Conservation (phyloP, 2,329 filamentous ascomycete species). For the Aspergillus sp. region DNA sequence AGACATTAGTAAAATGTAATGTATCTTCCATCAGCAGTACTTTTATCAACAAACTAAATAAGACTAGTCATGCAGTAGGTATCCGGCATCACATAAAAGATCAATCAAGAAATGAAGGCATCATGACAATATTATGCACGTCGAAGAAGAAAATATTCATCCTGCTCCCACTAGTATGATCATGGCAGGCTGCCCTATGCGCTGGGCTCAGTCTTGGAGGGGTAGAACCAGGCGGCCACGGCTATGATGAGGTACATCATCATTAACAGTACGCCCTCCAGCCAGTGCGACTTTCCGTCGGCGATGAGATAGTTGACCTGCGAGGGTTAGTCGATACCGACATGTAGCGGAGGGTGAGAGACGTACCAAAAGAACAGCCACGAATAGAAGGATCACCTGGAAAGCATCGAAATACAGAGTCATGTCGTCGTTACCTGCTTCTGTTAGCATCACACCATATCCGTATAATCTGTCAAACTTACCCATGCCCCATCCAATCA, state of each 20-base stretch:
- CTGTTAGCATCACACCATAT: constrained; percentile 9
- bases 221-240: constrained; percentile 54
- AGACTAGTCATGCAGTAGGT: not conserved
- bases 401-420: constrained; percentile 85
- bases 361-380: constrained; percentile 51
- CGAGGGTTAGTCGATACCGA: constrained; percentile 8
- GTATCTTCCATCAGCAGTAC: no score
- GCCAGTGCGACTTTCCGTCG: constrained; percentile 61
- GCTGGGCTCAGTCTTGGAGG: not conserved
- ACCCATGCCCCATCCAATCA: constrained; percentile 63
- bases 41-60: no score
- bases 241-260: constrained; percentile 65
- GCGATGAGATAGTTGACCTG: constrained; percentile 65
- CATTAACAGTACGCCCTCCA: constrained; percentile 64
- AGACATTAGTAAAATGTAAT: no score
- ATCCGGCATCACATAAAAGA: not conserved
- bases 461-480: constrained; percentile 7
- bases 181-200: not conserved
- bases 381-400: constrained; percentile 70
- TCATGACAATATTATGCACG: not conserved
- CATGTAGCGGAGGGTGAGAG: not conserved
- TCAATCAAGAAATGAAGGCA: not conserved
- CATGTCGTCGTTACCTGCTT: constrained; percentile 58
- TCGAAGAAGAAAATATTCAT: not conserved
- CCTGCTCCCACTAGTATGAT: no score